Base-by-base conservation (phyloP, 192 early-diverging fungal genomes). In the Umbelopsis sp. region DNA sequence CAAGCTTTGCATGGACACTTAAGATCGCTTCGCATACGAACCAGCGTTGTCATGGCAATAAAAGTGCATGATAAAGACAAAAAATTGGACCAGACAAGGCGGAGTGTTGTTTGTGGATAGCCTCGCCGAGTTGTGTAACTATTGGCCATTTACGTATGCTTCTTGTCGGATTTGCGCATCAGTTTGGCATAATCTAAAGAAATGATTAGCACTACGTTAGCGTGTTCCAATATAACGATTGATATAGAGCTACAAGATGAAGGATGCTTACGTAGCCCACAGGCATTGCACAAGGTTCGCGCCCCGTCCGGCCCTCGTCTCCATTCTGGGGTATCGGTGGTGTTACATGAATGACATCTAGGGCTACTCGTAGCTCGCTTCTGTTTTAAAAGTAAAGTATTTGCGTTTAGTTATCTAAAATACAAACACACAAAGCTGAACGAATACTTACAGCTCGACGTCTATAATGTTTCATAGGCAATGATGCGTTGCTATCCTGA, bases 211-310 rank as follows among this genome's bases (percentile, higher is more conserved):
- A 33, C 2, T 15, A 33, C 15, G 48, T 49, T 13, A 18, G 20
- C 48, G 15, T 16, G 6, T 49, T 20, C 15, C 9, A 49, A 20
- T 6, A 18, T 12, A 13, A 21, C 35, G 11, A 25, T 33, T 58
- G 4, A 30, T 18, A 27, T 15, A 6, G 12, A 35, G 13, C 11
- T 61, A 41, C 10, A 16, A 51, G 22, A 45, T 15, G 49, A 23
- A 41, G 5, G 21, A 1, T 53, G 64, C 89, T 89, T 86, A 92
- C 91, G 91, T 61, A 93, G 85, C 25, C 96, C 96, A 78, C 96
- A 96, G 1, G 95, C 96, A 82, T 98, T 98, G 82, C 96, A 98
- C 41, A 98, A 85, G 27, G 95, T 97, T 52, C 96, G 83, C 6
- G 92, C 91, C 35, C 95, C 95, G 64, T 92, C 91, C 13, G 96